Conservation (phyloP, 2,329 filamentous ascomycete genomes). For the Magnaporthales sp. region DNA sequence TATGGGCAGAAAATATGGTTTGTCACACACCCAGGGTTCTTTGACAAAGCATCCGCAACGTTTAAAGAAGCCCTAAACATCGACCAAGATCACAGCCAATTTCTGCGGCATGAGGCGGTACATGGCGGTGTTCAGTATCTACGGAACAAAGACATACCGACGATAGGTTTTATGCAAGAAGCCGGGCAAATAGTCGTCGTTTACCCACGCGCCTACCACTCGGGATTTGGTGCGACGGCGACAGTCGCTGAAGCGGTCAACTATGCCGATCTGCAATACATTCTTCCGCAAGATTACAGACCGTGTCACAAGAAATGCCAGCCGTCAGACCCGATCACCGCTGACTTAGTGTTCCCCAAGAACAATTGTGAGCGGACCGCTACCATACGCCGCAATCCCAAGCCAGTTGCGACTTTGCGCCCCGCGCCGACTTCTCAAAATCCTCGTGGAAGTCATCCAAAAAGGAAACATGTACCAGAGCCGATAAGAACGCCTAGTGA, state of each 20-base stretch:
- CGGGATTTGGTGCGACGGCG: constrained; percentile 1
- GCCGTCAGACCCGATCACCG: no score
- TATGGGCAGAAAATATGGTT: constrained; percentile 3
- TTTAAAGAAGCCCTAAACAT: not conserved
- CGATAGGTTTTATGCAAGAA: constrained; percentile 1
- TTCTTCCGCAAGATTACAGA: not conserved
- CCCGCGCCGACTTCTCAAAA: no score
- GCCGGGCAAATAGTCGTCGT: constrained; percentile 2
- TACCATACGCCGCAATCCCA: no score
- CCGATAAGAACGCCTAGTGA: no score
- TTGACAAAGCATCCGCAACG: not conserved
- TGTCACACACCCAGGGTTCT: not conserved
- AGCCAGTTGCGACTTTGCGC: no score
- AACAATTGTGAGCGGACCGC: no score
- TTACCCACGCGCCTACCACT: constrained; percentile 5
- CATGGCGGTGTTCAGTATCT: constrained; percentile 1
- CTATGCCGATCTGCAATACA: not conserved
- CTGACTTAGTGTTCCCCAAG: no score
- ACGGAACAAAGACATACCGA: not conserved
- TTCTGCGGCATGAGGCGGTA: constrained; percentile 2
- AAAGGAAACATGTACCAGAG: no score
- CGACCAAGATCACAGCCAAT: constrained; percentile 1
- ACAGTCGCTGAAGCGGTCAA: constrained; percentile 5
- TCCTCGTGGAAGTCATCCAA: no score
- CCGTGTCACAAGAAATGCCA: constrained; percentile 1